Percentiles rank a stretch among this genome's conserved stretches.
Evolutionary conservation across 2,329 filamentous ascomycete genomes (phyloP).

Genomic region (Pseudofabraea citricarpa): DNA sequence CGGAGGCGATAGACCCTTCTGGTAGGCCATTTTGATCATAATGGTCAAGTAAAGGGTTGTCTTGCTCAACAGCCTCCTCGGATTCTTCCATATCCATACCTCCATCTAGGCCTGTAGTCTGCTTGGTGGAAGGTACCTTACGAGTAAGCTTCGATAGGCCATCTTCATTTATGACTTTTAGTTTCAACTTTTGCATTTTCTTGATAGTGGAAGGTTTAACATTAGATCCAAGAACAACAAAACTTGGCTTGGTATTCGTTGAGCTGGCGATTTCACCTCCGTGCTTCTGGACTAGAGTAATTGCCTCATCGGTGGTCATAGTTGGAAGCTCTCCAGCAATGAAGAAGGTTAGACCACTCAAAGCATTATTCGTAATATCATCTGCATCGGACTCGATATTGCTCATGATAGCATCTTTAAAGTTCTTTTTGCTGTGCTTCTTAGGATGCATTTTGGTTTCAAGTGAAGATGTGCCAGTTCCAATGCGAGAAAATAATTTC

Average conservation of each 20-base stretch:
- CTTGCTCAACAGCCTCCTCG: slow-evolving; percentile 14
- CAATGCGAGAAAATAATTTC: slow-evolving; percentile 10
- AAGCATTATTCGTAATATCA: neutral
- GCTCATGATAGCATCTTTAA: neutral
- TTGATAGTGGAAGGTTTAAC: slow-evolving; percentile 89
- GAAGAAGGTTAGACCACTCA: neutral
- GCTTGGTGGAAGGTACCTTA: too few species aligned
- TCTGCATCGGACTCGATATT: neutral
- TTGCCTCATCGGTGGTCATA: neutral
- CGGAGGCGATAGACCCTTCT: slow-evolving; percentile 23
- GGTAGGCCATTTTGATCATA: slow-evolving; percentile 27
- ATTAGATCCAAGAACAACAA: slow-evolving; percentile 44
- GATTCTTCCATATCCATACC: slow-evolving; percentile 7
- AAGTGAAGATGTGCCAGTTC: slow-evolving; percentile 1
- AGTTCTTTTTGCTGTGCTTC: slow-evolving; percentile 5
- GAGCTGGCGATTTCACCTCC: neutral
- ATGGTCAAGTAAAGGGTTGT: slow-evolving; percentile 25
- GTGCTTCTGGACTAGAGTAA: neutral
- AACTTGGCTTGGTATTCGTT: neutral
- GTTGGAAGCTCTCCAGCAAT: neutral
- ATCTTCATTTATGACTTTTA: slow-evolving; percentile 93
- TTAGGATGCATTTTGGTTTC: slow-evolving; percentile 8
- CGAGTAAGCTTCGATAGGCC: slow-evolving; percentile 85
- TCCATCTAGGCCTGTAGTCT: slow-evolving; percentile 16
- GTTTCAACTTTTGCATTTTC: slow-evolving; percentile 72